Base-by-base conservation (phyloP, 306 rosid species). In the Abrus precatorius region DNA sequence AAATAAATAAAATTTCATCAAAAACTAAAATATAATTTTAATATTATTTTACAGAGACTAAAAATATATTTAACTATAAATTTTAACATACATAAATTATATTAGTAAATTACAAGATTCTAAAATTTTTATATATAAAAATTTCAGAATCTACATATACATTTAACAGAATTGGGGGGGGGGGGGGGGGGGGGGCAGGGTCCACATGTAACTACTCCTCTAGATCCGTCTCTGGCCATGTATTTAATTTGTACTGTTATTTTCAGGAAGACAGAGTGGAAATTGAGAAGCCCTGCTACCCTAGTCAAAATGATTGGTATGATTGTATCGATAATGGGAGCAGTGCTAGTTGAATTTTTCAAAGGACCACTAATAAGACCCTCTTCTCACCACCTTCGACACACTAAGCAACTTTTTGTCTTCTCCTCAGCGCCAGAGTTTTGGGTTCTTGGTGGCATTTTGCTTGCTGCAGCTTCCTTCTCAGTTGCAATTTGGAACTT, bases 401-500 rank as follows among this genome's bases (percentile, higher is more conserved):
- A 57, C 52, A 62, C 76, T 47, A 85, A 86, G 34, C 85, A 80
- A 72, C 78, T 80, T 65, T 71, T 90, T 13, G 71, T 90, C 28
- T 90, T 89, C 89, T 87, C 95, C 27, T 85, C 93, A 52, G 63
- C 82, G 8, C 88, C 92, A 1, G 97, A 92, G 10, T 87, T 85
- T 66, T 94, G 97, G 97, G 48, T 79, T 83, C 82, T 90, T 49
- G 97, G 97, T 79, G 98, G 98, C 55, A 43, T 86, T 80, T 80
- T 92, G 61, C 86, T 91, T 56, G 92, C 84, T 78, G 74, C 87
- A 52, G 82, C 97, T 72, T 82, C 90, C 43, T 74, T 94, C 66
- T 91, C 92, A 11, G 76, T 86, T 61, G 77, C 94, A 32, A 27
- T 92, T 66, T 88, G 88, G 89, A 92, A 82, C 82, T 81, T 84